Evolutionary conservation across 495 filamentous ascomycete genomes (phyloP), one percentile per base, ranked within the genome.

Genomic region (Podospora pseudoanserina): DNA sequence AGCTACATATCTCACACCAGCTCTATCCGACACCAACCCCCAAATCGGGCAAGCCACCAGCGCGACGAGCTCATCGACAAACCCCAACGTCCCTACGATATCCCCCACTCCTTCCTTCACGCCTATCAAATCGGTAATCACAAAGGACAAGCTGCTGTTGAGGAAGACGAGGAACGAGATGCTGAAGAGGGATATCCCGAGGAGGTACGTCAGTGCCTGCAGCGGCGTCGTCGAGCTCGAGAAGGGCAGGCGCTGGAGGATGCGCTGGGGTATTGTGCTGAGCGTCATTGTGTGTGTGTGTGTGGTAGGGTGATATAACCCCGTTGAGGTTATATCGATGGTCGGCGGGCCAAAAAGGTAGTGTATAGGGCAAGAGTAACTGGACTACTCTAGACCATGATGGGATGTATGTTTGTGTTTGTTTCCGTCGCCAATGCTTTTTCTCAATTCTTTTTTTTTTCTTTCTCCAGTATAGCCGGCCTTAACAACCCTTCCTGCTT

Each of bases 91-190:
- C 26, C 95, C 95, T 20, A 97, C 93, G 4, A 92, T 89, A 82
- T 97, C 89, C 34, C 95, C 95, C 30, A 97, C 92, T 63, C 87
- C 86, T 60, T 88, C 77, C 72, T 86, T 86, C 54, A 92, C 81
- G 60, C 91, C 91, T 65, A 99, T 88, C 53, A 96, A 82, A 77
- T 97, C 91, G 7, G 93, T 97, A 70, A 98, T 90, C 63, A 98
- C 92, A 79, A 98, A 99, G 39, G 92, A 94, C 66, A 98, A 83
- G 72, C 90, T 90, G 71, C 90, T 90, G 80, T 98, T 99, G 71
- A 99, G 89, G 82, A 97, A 99, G 61, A 99, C 95, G 65, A 99
- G 87, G 81, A 98, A 97, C 44, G 92, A 90, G 73, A 99, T 99
- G 71, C 91, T 94, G 83, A 97, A 97, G 27, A 97, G 89, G 62